Evolutionary conservation across 164 flowering plant species (phyloP).

Genomic region (Malania oleifera): DNA sequence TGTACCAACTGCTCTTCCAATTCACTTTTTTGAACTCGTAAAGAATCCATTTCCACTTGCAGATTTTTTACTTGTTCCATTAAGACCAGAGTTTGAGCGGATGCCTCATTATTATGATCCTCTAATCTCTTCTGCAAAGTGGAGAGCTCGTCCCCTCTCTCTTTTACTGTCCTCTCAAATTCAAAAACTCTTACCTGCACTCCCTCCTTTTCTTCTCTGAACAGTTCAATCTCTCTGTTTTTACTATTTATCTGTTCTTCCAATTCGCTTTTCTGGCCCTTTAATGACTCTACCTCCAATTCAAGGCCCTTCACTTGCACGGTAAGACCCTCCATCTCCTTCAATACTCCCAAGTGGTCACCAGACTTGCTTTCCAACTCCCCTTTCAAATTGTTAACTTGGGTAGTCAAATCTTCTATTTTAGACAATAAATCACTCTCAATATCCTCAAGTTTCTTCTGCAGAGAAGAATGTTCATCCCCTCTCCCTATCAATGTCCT

Average conservation of each 20-base stretch:
- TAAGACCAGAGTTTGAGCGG: constrained; percentile 25
- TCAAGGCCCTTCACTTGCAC: constrained; percentile 14
- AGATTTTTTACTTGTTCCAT: constrained; percentile 19
- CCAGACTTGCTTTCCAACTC: no score
- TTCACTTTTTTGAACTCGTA: constrained; percentile 25
- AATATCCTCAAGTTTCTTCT: constrained; percentile 20
- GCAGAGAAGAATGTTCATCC: constrained; percentile 27
- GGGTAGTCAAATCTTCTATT: no score
- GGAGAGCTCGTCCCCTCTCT: constrained; percentile 28
- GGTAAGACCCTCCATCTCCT: no score
- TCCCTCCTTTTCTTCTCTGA: constrained; percentile 23
- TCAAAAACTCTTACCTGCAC: constrained; percentile 27
- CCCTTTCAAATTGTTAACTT: no score
- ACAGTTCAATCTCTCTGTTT: constrained; percentile 21
- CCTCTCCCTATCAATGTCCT: constrained; percentile 24
- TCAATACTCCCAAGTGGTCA: no score
- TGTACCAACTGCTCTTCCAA: constrained; percentile 5
- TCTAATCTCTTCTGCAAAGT: constrained; percentile 17
- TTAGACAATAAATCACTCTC: no score
- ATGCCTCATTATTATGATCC: constrained; percentile 9
- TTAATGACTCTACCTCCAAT: constrained; percentile 28
- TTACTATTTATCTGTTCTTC: constrained; percentile 27
- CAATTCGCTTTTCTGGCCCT: constrained; percentile 17
- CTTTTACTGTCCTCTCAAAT: constrained; percentile 23
- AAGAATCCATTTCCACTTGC: constrained; percentile 26